phyloP scores from a whole-genome alignment of 83 land plant species.

The Larix sibirica region DNA sequence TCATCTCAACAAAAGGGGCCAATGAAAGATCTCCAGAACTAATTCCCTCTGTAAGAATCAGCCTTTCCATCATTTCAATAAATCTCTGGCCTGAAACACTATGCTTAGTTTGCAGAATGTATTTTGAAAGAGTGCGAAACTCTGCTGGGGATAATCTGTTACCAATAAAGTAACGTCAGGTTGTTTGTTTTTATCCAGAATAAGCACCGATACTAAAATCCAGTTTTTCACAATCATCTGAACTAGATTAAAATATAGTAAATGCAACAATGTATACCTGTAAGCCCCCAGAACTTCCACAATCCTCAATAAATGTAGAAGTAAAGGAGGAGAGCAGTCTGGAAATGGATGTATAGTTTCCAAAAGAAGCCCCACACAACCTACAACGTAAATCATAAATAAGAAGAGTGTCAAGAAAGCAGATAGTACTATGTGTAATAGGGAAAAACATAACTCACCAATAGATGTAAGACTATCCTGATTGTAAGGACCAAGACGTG shows the following conservation, averaged over 20 bases:
- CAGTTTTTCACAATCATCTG: not conserved
- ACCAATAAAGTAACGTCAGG: constrained; percentile 10
- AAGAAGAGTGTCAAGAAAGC: not conserved
- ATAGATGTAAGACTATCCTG: constrained; percentile 91
- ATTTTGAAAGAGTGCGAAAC: constrained; percentile 79
- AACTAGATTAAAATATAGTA: not conserved
- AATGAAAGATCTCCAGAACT: constrained; percentile 68
- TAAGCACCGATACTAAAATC: constrained; percentile 15
- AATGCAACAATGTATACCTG: constrained; percentile 52
- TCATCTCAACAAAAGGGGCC: constrained; percentile 88
- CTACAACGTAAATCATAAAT: constrained; percentile 35
- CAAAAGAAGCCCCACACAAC: constrained; percentile 90
- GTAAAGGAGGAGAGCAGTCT: constrained; percentile 64
- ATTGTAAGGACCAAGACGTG: constrained; percentile 70
- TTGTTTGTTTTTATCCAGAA: not conserved
- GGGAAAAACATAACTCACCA: constrained; percentile 39
- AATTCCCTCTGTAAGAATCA: constrained; percentile 65
- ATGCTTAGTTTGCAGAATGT: constrained; percentile 58
- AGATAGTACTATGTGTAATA: not conserved
- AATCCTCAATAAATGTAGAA: constrained; percentile 63
- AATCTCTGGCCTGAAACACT: constrained; percentile 57
- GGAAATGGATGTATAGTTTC: constrained; percentile 76
- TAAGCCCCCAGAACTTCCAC: constrained; percentile 92
- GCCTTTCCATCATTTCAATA: constrained; percentile 80
- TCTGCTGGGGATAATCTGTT: constrained; percentile 87